Evolutionary conservation across 805 yeast species (phyloP).

Genomic region (Sungouiella thailandica): DNA sequence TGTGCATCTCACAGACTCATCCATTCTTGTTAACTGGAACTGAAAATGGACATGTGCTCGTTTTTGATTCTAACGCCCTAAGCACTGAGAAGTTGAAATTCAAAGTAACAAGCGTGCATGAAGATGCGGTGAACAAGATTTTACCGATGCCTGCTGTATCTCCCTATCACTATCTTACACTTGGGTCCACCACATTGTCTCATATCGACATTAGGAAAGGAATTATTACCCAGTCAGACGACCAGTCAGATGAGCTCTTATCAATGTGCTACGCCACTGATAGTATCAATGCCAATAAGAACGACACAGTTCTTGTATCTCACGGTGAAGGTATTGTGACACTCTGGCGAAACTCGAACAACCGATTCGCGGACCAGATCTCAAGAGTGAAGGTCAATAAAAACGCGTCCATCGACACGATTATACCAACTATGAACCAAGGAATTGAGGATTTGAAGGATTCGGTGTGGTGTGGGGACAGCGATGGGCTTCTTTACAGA

Average conservation of each 20-base stretch:
- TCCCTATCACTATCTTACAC: slow-evolving; percentile 70
- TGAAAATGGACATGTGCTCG: slow-evolving; percentile 65
- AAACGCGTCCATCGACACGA: slow-evolving; percentile 69
- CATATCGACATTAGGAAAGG: slow-evolving; percentile 77
- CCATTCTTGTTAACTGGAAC: slow-evolving; percentile 54
- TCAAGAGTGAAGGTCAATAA: slow-evolving; percentile 65
- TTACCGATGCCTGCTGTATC: slow-evolving; percentile 64
- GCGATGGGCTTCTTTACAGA: slow-evolving; percentile 68
- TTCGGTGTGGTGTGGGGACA: slow-evolving; percentile 72
- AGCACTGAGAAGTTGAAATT: slow-evolving; percentile 37
- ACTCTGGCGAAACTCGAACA: slow-evolving; percentile 72
- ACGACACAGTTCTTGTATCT: slow-evolving; percentile 68
- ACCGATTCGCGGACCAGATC: slow-evolving; percentile 71
- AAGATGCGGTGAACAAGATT: slow-evolving; percentile 74
- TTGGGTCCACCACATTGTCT: slow-evolving; percentile 78
- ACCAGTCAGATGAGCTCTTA: slow-evolving; percentile 90
- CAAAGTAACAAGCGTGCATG: slow-evolving; percentile 54
- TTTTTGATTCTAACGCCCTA: slow-evolving; percentile 55
- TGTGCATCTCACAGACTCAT: slow-evolving; percentile 43
- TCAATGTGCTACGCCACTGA: slow-evolving; percentile 63
- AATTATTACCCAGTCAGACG: slow-evolving; percentile 63
- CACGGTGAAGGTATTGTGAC: slow-evolving; percentile 91
- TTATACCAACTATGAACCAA: slow-evolving; percentile 52
- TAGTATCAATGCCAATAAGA: slow-evolving; percentile 42
- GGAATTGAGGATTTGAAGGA: slow-evolving; percentile 42